These are phyloP conservation scores for Chamaecyparis obtusa DNA, from an alignment of 75 land plant genomes.

Conservation along the genomic window DNA sequence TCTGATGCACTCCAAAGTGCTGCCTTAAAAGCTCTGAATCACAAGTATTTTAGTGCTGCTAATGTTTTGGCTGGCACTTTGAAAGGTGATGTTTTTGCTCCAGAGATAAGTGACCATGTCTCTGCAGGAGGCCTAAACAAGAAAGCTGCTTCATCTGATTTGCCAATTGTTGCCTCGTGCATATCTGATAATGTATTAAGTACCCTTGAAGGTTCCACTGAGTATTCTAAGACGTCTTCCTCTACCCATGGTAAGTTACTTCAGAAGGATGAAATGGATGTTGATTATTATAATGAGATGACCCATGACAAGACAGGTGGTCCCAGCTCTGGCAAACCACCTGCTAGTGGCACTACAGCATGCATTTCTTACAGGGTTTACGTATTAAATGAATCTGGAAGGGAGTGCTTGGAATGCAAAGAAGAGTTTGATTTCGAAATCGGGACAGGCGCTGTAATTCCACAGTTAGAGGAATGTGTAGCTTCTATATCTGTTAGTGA, in stretches of 20 bases:
- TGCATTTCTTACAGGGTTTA: conserved; percentile 49
- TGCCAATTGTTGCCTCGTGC: neutral
- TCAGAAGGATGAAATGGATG: neutral
- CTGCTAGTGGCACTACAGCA: conserved; percentile 62
- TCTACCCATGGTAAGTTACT: neutral
- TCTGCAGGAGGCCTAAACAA: neutral
- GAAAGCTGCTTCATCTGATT: neutral
- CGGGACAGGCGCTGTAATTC: conserved; percentile 70
- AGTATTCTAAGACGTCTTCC: neutral
- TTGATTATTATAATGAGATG: conserved; percentile 16
- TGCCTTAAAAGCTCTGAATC: conserved; percentile 54
- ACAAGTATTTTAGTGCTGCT: neutral
- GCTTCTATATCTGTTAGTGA: conserved; percentile 61
- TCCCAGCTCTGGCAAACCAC: conserved; percentile 37
- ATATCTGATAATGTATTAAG: neutral
- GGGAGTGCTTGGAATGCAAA: conserved; percentile 48
- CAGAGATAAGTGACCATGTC: neutral
- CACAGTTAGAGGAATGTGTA: conserved; percentile 57
- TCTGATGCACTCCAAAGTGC: conserved; percentile 76
- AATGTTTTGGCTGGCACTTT: neutral
- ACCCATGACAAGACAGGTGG: conserved; percentile 20
- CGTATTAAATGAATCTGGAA: conserved; percentile 24
- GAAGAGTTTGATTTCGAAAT: conserved; percentile 93
- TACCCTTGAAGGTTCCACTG: neutral
- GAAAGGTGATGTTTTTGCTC: neutral